Evolutionary conservation across 2,329 filamentous ascomycete species (phyloP).

Genomic region (Bipolaris gigantea): DNA sequence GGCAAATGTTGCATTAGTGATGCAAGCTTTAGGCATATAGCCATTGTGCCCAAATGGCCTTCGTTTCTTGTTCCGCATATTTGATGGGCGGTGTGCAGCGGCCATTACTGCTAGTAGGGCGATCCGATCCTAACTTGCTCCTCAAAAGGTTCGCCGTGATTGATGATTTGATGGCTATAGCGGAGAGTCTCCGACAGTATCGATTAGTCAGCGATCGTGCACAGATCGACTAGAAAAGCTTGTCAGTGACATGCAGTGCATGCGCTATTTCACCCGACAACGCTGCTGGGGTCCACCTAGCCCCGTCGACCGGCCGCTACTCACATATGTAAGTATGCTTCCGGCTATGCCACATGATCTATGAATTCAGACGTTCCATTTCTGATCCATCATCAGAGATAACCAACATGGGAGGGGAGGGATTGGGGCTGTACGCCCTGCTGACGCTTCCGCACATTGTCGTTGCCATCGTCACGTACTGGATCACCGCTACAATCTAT

Average conservation of each 20-base stretch:
- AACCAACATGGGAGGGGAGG: constrained; percentile 1
- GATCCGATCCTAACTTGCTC: neutral
- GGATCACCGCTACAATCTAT: constrained; percentile 15
- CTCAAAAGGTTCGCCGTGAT: neutral
- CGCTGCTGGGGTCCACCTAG: neutral
- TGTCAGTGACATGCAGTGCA: neutral
- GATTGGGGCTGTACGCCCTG: neutral
- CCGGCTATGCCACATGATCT: neutral
- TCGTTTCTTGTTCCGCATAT: neutral
- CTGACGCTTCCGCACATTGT: constrained; percentile 4
- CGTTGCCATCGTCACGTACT: constrained; percentile 24
- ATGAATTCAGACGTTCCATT: neutral
- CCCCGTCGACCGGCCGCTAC: neutral
- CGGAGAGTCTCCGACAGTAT: neutral
- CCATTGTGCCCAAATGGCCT: neutral
- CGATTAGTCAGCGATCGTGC: neutral
- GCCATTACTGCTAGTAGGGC: neutral
- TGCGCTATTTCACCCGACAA: neutral
- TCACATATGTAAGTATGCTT: neutral
- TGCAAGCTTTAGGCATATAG: neutral
- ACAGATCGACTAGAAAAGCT: neutral
- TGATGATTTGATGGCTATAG: neutral
- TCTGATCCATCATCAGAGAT: neutral
- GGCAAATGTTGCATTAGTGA: neutral
- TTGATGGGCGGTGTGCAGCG: neutral